Base-by-base conservation (phyloP, 2,329 filamentous ascomycete species). In the Aspergillus japonicus region DNA sequence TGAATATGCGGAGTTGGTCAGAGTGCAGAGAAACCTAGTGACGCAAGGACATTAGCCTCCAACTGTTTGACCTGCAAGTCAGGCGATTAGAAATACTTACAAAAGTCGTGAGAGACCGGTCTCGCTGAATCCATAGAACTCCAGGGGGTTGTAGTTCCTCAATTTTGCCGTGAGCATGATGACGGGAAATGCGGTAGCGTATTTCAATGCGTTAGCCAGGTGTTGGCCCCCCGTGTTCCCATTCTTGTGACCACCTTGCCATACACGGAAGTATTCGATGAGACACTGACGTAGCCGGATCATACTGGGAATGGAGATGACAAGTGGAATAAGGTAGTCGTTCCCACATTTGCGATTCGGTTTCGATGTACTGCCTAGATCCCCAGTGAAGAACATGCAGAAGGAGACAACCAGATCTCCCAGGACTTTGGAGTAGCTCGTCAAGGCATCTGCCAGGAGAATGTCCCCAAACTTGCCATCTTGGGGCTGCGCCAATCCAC, bases 401-500 rank as follows among this genome's bases (percentile, higher is more conserved):
- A 92, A 77, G 51, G 88, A 88, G 57, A 98, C 89, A 73, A 92
- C 97, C 12, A 97, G 79, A 75, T 99, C 95, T 24, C 89, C 94
- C 29, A 96, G 82, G 31, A 97, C 90, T 75, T 96, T 96, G 62
- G 94, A 89, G 75, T 98, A 99, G 70, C 91, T 96, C 47, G 95
- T 99, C 68, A 98, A 79, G 57, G 92, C 94, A 83, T 99, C 95
- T 35, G 95, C 93, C 19, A 99, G 85, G 60, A 99, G 79, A 55
- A 98, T 89, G 73, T 99, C 95, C 58, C 92, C 94, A 70, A 98
- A 98, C 72, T 96, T 96, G 57, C 94, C 92, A 75, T 97, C 90
- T 67, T 90, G 86, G 0, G 90, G 82, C 75, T 94, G 89, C 14
- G 95, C 94, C 24, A 99, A 83, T 0, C 94, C 93, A 24, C 95